Base-by-base conservation (phyloP, 2,329 filamentous ascomycete genomes). In the Paecilomyces dactylethromorphus region DNA sequence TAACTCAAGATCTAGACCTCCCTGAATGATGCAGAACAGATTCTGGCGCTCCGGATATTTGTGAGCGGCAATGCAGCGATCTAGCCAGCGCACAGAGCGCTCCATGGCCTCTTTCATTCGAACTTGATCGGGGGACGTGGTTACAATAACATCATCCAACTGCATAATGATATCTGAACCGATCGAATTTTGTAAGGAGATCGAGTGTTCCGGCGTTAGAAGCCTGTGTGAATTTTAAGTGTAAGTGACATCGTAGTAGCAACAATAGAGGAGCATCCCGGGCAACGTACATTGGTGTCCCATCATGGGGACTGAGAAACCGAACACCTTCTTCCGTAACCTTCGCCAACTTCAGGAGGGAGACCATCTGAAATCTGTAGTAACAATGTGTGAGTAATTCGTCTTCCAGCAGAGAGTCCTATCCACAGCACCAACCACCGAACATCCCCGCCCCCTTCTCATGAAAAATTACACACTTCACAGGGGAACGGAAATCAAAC, bases 111-210 rank as follows among this genome's bases (percentile, higher is more conserved):
- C 91, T 62, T 88, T 85, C 85, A 99, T 97, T 56, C 95, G 88
- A 21, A 81, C 87, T 58, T 85, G 81, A 74, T 99, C 94, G 0
- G 93, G 93, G 0, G 92, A 97, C 0, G 94, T 99, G 0, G 94
- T 97, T 31, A 92, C 93, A 56, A 99, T 89, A 13, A 99, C 95
- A 74, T 99, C 95, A 79, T 99, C 94, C 3, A 99, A 86, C 76
- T 99, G 95, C 95, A 99, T 99, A 65, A 97, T 97, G 67, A 99
- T 97, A 76, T 99, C 94, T 63, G 91, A 96, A 63, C 94, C 94
- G 69, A 99, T 99, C 57, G 89, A 93, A 76, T 99, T 97, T 73
- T 99, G 94, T 3, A 99, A 82, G 11, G 87, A 88, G 67, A 99
- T 97, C 0, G 94, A 97, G 78, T 97, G 93, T 74, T 99, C 95